Evolutionary conservation across 192 early-diverging fungal species (phyloP).

Genomic region (Coemansia asiatica): DNA sequence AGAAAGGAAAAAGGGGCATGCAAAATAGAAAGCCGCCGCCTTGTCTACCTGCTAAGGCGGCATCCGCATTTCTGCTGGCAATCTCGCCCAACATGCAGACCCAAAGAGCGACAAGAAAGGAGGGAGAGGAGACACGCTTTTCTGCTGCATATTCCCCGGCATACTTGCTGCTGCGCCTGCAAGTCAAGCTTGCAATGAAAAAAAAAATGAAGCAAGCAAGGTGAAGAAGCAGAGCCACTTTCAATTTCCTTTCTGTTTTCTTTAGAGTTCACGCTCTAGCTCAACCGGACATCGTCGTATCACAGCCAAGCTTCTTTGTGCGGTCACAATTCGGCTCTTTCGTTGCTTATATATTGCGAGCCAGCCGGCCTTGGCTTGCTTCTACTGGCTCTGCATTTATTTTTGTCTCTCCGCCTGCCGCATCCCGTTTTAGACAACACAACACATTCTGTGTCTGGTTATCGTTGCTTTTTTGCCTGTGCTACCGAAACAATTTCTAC

Average conservation of each 20-base stretch:
- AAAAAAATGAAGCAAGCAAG: background rate
- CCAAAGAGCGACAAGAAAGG: background rate
- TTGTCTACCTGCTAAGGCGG: background rate
- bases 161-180: background rate
- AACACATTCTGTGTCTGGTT: background rate
- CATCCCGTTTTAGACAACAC: background rate
- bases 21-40: background rate
- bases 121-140: background rate
- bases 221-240: background rate
- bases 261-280: background rate
- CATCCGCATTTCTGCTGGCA: slow-evolving; percentile 1
- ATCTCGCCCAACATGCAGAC: background rate
- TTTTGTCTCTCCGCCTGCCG: slow-evolving; percentile 1
- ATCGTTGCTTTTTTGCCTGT: background rate
- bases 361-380: background rate
- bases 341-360: background rate
- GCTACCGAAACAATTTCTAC: background rate
- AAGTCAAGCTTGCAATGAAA: background rate
- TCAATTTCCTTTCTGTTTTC: background rate
- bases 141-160: background rate
- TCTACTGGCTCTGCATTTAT: background rate
- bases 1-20: slow-evolving; percentile 5
- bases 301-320: background rate
- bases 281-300: background rate
- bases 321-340: background rate